Percentiles rank a stretch among this genome's conserved stretches.
phyloP scores from a whole-genome alignment of 495 filamentous ascomycete genomes.

The Xylaria cubensis region DNA sequence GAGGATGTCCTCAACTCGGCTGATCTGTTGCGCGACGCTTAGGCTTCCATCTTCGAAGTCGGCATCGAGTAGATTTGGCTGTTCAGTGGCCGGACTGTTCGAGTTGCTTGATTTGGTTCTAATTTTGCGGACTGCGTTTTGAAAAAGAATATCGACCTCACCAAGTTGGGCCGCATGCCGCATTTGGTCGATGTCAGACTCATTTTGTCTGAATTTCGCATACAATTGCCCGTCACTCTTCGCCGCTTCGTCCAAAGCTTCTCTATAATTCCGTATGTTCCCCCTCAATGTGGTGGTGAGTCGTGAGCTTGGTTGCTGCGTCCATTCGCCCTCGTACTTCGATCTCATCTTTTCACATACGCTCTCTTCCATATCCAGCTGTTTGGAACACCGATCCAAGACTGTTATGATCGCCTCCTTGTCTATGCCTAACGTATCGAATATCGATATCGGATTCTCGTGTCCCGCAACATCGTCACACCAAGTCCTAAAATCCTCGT shows the following conservation, averaged over 20 bases:
- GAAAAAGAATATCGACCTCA: constrained; percentile 88
- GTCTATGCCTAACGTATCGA: constrained; percentile 77
- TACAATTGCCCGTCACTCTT: constrained; percentile 88
- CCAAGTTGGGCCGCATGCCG: constrained; percentile 84
- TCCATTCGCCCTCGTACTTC: constrained; percentile 96
- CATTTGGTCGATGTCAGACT: constrained; percentile 95
- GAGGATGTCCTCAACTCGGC: constrained; percentile 85
- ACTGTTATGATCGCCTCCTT: constrained; percentile 74
- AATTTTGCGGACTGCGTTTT: constrained; percentile 74
- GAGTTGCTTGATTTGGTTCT: constrained; percentile 60
- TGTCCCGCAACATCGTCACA: constrained; percentile 89
- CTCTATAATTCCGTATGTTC: constrained; percentile 84
- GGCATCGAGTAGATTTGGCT: constrained; percentile 85
- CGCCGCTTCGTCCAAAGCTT: constrained; percentile 87
- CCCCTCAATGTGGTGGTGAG: constrained; percentile 85
- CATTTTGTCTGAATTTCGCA: constrained; percentile 80
- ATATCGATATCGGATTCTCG: constrained; percentile 71
- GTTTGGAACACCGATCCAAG: constrained; percentile 81
- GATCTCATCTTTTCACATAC: constrained; percentile 99
- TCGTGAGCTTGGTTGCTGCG: constrained; percentile 90
- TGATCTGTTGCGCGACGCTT: constrained; percentile 89
- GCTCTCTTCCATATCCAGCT: constrained; percentile 93
- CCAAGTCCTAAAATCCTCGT: constrained; percentile 91
- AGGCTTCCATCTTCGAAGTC: constrained; percentile 81
- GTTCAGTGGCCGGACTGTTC: constrained; percentile 66